A percentile compares a stretch with the other conserved stretches of the same genome.
phyloP scores from a whole-genome alignment of 2,329 filamentous ascomycete genomes.

The Beauveria medogensis region DNA sequence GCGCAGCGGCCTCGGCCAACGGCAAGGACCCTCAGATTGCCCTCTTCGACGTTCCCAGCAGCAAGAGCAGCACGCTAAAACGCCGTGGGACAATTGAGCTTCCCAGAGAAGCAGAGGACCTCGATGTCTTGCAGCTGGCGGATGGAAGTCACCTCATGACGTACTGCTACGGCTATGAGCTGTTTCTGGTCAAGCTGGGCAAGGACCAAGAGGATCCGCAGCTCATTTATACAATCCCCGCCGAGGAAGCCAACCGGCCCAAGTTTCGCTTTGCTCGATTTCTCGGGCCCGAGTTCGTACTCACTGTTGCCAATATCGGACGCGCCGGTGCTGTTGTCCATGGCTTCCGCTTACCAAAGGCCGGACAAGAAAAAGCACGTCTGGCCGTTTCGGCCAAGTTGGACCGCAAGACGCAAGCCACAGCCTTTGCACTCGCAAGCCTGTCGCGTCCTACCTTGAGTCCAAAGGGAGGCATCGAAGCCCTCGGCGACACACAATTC shows the following conservation, averaged over 20 bases:
- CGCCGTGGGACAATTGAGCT: slow-evolving; percentile 42
- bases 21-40: slow-evolving; percentile 70
- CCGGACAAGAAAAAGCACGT: slow-evolving; percentile 32
- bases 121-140: slow-evolving; percentile 58
- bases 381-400: slow-evolving; percentile 49
- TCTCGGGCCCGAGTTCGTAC: slow-evolving; percentile 47
- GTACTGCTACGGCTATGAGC: slow-evolving; percentile 69
- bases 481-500: slow-evolving; percentile 62
- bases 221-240: slow-evolving; percentile 48
- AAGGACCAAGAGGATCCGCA: slow-evolving; percentile 40
- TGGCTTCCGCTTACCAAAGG: slow-evolving; percentile 44
- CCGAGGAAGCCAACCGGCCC: slow-evolving; percentile 38
- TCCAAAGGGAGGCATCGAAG: slow-evolving; percentile 20
- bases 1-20: slow-evolving; percentile 70
- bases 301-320: slow-evolving; percentile 50
- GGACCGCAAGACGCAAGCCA: slow-evolving; percentile 61
- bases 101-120: slow-evolving; percentile 53
- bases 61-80: slow-evolving; percentile 39
- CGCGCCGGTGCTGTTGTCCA: slow-evolving; percentile 49
- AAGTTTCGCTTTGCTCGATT: slow-evolving; percentile 52
- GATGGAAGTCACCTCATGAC: slow-evolving; percentile 61
- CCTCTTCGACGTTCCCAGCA: slow-evolving; percentile 72
- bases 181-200: slow-evolving; percentile 58
- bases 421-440: slow-evolving; percentile 68
- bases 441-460: slow-evolving; percentile 49